phyloP scores from a whole-genome alignment of 371 early-diverging fungal species.

The Saksenaea vasiformis region DNA sequence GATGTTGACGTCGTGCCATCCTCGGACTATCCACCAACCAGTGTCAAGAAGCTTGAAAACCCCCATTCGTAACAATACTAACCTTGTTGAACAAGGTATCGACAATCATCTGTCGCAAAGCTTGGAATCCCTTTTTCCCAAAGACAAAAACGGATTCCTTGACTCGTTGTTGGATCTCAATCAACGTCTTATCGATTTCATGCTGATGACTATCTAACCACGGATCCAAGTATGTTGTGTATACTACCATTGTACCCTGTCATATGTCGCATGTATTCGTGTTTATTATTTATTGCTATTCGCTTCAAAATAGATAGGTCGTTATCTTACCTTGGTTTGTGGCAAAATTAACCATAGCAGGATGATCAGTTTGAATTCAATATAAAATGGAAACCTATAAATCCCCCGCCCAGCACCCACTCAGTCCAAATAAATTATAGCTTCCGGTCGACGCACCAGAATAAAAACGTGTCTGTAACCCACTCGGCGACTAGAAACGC shows the following conservation, averaged over 20 bases:
- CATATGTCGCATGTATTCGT: too few species aligned
- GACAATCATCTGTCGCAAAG: not conserved
- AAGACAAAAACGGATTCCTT: slow-evolving; percentile 12
- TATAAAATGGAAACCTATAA: slow-evolving; percentile 48
- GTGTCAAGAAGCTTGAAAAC: not conserved
- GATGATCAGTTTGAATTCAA: slow-evolving; percentile 34
- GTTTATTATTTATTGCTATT: too few species aligned
- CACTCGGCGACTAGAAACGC: slow-evolving; percentile 39
- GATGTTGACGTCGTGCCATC: not conserved
- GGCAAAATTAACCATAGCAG: slow-evolving; percentile 49
- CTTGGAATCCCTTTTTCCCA: slow-evolving; percentile 9
- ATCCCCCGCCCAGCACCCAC: too few species aligned
- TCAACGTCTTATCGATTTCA: slow-evolving; percentile 21
- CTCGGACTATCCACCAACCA: not conserved
- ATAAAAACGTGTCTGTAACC: slow-evolving; percentile 43
- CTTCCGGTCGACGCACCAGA: slow-evolving; percentile 31
- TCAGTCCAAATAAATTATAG: not conserved
- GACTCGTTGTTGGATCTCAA: slow-evolving; percentile 12
- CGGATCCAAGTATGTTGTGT: slow-evolving; percentile 20
- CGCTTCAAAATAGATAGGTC: too few species aligned
- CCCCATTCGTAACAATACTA: not conserved
- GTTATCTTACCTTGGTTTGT: slow-evolving; percentile 41
- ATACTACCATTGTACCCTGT: slow-evolving; percentile 22
- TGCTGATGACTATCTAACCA: slow-evolving; percentile 17
- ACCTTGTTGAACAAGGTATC: not conserved